phyloP scores from a whole-genome alignment of 164 flowering plant genomes.

The Amborella trichopoda region DNA sequence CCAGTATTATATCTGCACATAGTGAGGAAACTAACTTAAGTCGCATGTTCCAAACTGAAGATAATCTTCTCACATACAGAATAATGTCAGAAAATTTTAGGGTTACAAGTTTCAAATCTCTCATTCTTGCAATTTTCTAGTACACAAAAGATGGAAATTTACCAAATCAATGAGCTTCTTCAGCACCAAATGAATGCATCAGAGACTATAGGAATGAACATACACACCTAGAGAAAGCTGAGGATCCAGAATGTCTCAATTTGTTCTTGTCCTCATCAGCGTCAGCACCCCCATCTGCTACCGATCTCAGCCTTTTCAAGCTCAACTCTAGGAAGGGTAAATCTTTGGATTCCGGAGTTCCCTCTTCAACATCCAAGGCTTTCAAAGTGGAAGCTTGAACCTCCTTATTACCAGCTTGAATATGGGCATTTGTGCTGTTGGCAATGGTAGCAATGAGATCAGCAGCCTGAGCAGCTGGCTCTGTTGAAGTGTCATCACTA shows the following conservation, averaged over 20 bases:
- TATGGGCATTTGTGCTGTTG: conserved; percentile 10
- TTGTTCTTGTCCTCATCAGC: conserved; percentile 27
- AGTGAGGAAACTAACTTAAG: too few relatives aligned
- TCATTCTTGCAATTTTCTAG: too few relatives aligned
- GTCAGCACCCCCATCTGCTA: conserved; percentile 19
- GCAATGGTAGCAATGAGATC: conserved; percentile 12
- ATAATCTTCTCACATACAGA: too few relatives aligned
- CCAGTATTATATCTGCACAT: conserved; percentile 50
- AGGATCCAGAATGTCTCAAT: conserved; percentile 57
- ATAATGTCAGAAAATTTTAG: too few relatives aligned
- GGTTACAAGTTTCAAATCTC: too few relatives aligned
- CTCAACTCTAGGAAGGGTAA: conserved; percentile 40
- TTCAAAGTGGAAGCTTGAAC: conserved; percentile 4
- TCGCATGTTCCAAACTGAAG: too few relatives aligned
- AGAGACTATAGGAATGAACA: too few relatives aligned
- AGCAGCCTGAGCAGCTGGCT: conserved; percentile 10
- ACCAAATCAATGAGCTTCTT: too few relatives aligned
- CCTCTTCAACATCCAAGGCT: conserved; percentile 13
- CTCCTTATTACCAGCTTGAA: conserved; percentile 14
- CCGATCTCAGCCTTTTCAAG: conserved; percentile 33
- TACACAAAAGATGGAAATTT: too few relatives aligned
- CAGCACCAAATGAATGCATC: too few relatives aligned
- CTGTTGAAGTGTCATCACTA: conserved; percentile 11
- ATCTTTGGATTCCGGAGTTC: conserved; percentile 15
- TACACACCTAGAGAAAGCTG: conserved; percentile 73